phyloP scores from a whole-genome alignment of 805 yeast species.

The Alloascoidea hylecoeti region DNA sequence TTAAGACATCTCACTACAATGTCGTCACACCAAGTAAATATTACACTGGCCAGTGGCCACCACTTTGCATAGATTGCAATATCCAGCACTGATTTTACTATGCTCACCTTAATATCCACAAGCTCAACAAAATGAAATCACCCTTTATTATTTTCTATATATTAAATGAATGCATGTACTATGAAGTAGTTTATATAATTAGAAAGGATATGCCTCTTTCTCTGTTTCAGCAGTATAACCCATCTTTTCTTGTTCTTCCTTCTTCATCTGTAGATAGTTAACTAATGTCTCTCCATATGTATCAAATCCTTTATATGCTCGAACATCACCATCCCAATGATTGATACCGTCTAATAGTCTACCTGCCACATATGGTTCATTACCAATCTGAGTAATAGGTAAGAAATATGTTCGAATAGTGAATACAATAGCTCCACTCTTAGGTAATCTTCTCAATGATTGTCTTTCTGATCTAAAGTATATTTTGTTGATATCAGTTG shows the following conservation, averaged over 20 bases:
- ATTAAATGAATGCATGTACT: no score
- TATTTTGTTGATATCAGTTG: conserved; percentile 28
- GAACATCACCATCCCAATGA: conserved; percentile 48
- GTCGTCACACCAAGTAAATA: no score
- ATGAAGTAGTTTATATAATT: no score
- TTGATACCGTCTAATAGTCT: conserved; percentile 42
- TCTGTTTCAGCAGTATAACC: conserved; percentile 15
- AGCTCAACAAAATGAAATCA: no score
- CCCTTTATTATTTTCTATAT: no score
- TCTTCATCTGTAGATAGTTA: conserved; percentile 37
- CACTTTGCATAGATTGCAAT: no score
- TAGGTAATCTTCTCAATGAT: conserved; percentile 44
- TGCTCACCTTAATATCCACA: no score
- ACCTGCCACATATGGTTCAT: conserved; percentile 49
- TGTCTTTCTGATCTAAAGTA: conserved; percentile 55
- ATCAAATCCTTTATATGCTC: conserved; percentile 42
- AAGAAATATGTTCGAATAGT: conserved; percentile 51
- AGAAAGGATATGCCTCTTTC: conserved; percentile 4
- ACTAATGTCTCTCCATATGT: conserved; percentile 36
- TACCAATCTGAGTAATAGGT: conserved; percentile 35
- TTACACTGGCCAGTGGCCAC: no score
- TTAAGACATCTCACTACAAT: no score
- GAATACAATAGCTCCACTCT: conserved; percentile 40
- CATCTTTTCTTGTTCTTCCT: conserved; percentile 29
- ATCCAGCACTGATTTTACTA: no score